Evolutionary conservation across 768 basidiomycete genomes (phyloP).

Genomic region (Strobilomyces dryophilus): DNA sequence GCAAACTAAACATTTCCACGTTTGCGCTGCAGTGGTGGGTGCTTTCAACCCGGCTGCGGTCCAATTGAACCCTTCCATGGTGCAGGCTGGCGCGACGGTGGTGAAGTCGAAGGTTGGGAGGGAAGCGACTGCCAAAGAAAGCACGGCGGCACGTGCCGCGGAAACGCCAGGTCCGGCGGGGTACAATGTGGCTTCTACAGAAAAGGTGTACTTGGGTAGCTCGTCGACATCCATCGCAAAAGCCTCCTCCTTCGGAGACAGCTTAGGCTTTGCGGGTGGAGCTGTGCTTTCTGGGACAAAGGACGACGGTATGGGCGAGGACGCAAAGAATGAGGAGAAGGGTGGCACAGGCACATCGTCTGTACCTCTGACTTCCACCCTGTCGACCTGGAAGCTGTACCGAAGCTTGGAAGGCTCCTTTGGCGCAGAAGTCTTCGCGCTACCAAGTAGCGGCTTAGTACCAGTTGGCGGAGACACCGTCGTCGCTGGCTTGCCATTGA

Average conservation of each 20-base stretch:
- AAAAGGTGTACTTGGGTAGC: constrained; percentile 35
- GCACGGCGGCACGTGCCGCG: constrained; percentile 34
- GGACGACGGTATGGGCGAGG: constrained; percentile 24
- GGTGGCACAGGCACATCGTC: constrained; percentile 7
- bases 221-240: constrained; percentile 27
- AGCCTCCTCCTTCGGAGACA: constrained; percentile 28
- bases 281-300: background rate
- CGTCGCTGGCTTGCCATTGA: constrained; percentile 12
- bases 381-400: constrained; percentile 62
- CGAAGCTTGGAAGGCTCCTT: constrained; percentile 79
- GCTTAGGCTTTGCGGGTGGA: constrained; percentile 17
- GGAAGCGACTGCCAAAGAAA: constrained; percentile 34
- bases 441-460: constrained; percentile 20
- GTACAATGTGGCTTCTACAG: constrained; percentile 9
- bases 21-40: constrained; percentile 27
- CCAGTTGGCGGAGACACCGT: constrained; percentile 20
- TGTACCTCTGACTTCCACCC: constrained; percentile 30
- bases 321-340: constrained; percentile 18
- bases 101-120: constrained; percentile 45
- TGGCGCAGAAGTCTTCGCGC: constrained; percentile 52
- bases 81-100: constrained; percentile 13
- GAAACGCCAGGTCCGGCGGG: constrained; percentile 21
- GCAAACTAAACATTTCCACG: constrained; percentile 61
- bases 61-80: constrained; percentile 52
- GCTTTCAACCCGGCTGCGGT: constrained; percentile 55